These are phyloP conservation scores for Stygiomarasmius scandens DNA, from an alignment of 1,284 basidiomycete species.

Conservation along the genomic window DNA sequence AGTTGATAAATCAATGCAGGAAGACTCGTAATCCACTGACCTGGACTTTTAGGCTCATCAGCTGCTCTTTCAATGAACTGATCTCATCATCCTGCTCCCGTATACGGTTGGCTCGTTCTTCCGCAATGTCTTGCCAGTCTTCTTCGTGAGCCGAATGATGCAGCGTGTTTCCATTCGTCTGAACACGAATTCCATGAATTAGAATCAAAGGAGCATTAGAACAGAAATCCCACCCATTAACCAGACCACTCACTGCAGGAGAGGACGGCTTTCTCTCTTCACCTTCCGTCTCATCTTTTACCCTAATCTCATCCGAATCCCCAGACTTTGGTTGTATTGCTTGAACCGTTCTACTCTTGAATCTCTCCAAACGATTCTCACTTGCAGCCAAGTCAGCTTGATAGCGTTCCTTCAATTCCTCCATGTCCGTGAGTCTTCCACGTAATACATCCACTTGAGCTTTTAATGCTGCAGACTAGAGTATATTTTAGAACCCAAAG, in stretches of 20 bases:
- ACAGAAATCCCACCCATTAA: slow-evolving; percentile 66
- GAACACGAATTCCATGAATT: slow-evolving; percentile 38
- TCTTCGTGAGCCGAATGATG: slow-evolving; percentile 5
- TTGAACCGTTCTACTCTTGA: slow-evolving; percentile 64
- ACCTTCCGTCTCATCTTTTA: slow-evolving; percentile 51
- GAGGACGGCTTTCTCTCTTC: slow-evolving; percentile 56
- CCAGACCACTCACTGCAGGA: slow-evolving; percentile 69
- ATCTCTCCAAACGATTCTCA: slow-evolving; percentile 75
- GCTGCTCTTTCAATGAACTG: slow-evolving; percentile 40
- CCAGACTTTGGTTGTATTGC: slow-evolving; percentile 37
- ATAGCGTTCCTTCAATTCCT: slow-evolving; percentile 56
- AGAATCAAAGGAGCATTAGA: slow-evolving; percentile 43
- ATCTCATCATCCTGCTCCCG: slow-evolving; percentile 48
- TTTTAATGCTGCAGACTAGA: slow-evolving; percentile 58
- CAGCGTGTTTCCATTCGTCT: slow-evolving; percentile 29
- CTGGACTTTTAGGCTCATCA: slow-evolving; percentile 46
- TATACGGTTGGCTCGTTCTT: slow-evolving; percentile 46
- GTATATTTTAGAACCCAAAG: slow-evolving; percentile 22
- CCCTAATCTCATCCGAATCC: slow-evolving; percentile 30
- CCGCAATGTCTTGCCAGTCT: slow-evolving; percentile 37
- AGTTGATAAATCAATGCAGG: not conserved
- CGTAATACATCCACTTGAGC: slow-evolving; percentile 66
- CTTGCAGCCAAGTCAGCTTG: slow-evolving; percentile 61
- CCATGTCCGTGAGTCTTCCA: slow-evolving; percentile 56
- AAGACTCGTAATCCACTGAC: slow-evolving; percentile 32